phyloP scores from a whole-genome alignment of 768 basidiomycete species.

The Mycena vitilis region DNA sequence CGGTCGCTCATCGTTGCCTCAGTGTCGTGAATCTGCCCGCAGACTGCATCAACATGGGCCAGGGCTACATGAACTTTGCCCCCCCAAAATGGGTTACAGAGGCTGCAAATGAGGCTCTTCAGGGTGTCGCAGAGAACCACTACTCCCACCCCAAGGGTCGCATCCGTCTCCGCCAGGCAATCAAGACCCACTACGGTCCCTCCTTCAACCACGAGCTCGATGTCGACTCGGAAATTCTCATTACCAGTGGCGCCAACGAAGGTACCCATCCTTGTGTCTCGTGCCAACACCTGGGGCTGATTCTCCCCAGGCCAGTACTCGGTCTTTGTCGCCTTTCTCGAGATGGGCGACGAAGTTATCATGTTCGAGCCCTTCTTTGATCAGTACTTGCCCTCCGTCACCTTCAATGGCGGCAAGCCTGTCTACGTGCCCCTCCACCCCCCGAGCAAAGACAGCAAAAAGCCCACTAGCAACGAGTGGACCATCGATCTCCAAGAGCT shows the following conservation, averaged over 20 bases:
- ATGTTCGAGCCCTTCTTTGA: conserved; percentile 99
- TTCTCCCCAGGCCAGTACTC: conserved; percentile 85
- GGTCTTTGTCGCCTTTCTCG: conserved; percentile 91
- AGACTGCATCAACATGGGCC: conserved; percentile 96
- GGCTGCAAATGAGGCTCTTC: conserved; percentile 78
- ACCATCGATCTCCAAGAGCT: conserved; percentile 91
- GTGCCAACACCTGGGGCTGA: background rate
- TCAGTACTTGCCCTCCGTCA: conserved; percentile 92
- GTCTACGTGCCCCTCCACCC: conserved; percentile 97
- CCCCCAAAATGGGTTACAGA: conserved; percentile 85
- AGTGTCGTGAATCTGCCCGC: conserved; percentile 89
- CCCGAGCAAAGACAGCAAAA: conserved; percentile 59
- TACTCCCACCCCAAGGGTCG: conserved; percentile 94
- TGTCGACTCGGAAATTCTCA: conserved; percentile 88
- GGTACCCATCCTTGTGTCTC: conserved; percentile 57
- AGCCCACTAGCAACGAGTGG: conserved; percentile 83
- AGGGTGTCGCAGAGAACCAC: conserved; percentile 75
- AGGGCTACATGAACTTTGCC: conserved; percentile 93
- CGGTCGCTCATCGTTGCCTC: conserved; percentile 21
- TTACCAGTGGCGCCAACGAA: conserved; percentile 98
- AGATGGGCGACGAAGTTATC: conserved; percentile 96
- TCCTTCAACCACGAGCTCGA: conserved; percentile 78
- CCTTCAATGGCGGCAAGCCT: conserved; percentile 93
- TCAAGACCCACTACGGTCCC: conserved; percentile 82
- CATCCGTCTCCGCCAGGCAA: conserved; percentile 87